Conservation (phyloP, 495 filamentous ascomycete species). For the Aspergillus biplanus region DNA sequence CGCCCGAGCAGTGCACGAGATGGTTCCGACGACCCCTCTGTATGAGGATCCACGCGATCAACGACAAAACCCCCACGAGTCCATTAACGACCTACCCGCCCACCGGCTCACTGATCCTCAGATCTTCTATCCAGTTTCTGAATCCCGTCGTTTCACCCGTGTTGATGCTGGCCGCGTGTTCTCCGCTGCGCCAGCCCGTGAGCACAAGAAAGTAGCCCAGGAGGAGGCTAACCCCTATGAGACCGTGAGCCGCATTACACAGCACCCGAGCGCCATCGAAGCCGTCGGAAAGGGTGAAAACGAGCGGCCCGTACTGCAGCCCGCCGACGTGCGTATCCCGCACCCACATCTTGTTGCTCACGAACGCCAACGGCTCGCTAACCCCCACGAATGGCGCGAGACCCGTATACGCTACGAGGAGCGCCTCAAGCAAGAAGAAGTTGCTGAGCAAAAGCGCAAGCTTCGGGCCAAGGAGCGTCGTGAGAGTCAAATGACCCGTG, state of each 20-base stretch:
- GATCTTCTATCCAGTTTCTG: constrained; percentile 86
- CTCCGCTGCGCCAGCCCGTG: constrained; percentile 47
- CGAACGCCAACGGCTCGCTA: constrained; percentile 45
- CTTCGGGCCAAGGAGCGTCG: constrained; percentile 42
- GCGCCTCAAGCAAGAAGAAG: constrained; percentile 49
- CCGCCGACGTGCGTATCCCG: constrained; percentile 84
- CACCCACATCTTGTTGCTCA: constrained; percentile 79
- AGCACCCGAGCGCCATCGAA: constrained; percentile 39
- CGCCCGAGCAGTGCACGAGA: constrained; percentile 70
- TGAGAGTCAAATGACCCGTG: constrained; percentile 43
- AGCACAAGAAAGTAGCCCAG: constrained; percentile 26
- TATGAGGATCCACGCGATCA: constrained; percentile 26
- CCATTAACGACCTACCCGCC: constrained; percentile 87
- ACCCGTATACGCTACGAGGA: constrained; percentile 42
- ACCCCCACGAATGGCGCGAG: constrained; percentile 38
- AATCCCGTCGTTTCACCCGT: constrained; percentile 88
- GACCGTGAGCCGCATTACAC: constrained; percentile 29
- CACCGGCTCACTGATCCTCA: constrained; percentile 80
- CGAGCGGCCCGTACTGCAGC: constrained; percentile 62
- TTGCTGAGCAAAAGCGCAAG: constrained; percentile 40
- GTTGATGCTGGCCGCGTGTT: constrained; percentile 88
- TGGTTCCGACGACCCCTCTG: constrained; percentile 70
- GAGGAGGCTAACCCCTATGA: constrained; percentile 37
- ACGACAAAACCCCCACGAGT: constrained; percentile 62
- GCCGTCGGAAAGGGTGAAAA: constrained; percentile 47